Percentiles rank a stretch among this genome's conserved stretches.
phyloP scores from a whole-genome alignment of 805 yeast species.

The Starmerella cellae region DNA sequence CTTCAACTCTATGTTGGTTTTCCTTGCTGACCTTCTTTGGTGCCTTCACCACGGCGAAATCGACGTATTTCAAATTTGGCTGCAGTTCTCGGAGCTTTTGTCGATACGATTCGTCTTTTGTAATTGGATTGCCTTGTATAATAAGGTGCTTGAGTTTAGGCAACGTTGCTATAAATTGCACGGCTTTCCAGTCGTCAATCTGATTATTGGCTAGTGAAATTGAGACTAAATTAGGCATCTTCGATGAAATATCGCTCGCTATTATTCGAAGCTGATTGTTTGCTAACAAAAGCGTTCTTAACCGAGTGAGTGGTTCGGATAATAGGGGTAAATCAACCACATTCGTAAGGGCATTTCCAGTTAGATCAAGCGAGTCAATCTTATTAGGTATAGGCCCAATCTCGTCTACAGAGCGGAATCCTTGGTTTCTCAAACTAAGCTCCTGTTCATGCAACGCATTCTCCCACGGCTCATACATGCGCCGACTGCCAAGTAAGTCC shows the following conservation, averaged over 20 bases:
- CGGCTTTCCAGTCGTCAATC: constrained; percentile 34
- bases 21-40: background rate
- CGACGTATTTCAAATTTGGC: constrained; percentile 53
- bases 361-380: constrained; percentile 52
- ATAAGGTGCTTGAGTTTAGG: constrained; percentile 36
- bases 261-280: constrained; percentile 43
- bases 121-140: constrained; percentile 47
- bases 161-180: constrained; percentile 33
- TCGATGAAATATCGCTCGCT: constrained; percentile 27
- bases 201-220: constrained; percentile 42
- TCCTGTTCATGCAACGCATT: constrained; percentile 10
- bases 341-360: constrained; percentile 55
- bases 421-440: constrained; percentile 22
- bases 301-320: constrained; percentile 28
- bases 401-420: constrained; percentile 21
- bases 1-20: background rate
- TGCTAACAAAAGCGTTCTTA: constrained; percentile 45
- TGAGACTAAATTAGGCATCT: constrained; percentile 37
- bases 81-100: constrained; percentile 43
- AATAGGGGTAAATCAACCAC: constrained; percentile 40
- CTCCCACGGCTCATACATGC: background rate
- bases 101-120: constrained; percentile 44
- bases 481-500: background rate
- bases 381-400: constrained; percentile 24
- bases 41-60: constrained; percentile 24